Evolutionary conservation across 305 asterid species (phyloP).

Genomic region (Caryopteris hybrid): DNA sequence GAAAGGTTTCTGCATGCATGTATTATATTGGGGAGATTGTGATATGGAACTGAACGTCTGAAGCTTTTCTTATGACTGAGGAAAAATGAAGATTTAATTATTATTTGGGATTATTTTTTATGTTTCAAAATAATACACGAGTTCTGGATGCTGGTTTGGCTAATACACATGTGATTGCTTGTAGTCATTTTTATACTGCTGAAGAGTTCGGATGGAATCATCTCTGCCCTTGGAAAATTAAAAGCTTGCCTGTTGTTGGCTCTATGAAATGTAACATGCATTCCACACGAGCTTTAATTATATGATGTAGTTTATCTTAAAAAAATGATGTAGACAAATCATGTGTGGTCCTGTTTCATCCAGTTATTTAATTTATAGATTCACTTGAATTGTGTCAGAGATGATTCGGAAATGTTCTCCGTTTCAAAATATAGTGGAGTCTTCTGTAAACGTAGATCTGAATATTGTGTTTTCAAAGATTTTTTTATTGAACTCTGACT

Average conservation of each 20-base stretch:
- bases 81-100: slow-evolving; percentile 1
- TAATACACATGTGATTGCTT: not conserved
- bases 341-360: not conserved
- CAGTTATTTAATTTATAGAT: not conserved
- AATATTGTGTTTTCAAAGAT: not conserved
- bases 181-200: no score
- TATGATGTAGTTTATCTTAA: not conserved
- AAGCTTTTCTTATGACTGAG: slow-evolving; percentile 17
- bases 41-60: slow-evolving; percentile 6
- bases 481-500: not conserved
- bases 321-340: not conserved
- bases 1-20: slow-evolving; percentile 7
- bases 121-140: not conserved
- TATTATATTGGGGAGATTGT: slow-evolving; percentile 4
- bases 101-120: not conserved
- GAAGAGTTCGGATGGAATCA: not conserved
- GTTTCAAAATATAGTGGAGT: not conserved
- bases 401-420: not conserved
- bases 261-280: not conserved
- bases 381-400: not conserved
- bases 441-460: not conserved
- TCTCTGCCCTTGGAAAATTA: not conserved
- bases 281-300: not conserved
- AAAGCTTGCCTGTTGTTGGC: not conserved
- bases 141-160: not conserved